A percentile compares a stretch with the other conserved stretches of the same genome.
Conservation (phyloP, 495 filamentous ascomycete genomes). For the Penicillium lagena region DNA sequence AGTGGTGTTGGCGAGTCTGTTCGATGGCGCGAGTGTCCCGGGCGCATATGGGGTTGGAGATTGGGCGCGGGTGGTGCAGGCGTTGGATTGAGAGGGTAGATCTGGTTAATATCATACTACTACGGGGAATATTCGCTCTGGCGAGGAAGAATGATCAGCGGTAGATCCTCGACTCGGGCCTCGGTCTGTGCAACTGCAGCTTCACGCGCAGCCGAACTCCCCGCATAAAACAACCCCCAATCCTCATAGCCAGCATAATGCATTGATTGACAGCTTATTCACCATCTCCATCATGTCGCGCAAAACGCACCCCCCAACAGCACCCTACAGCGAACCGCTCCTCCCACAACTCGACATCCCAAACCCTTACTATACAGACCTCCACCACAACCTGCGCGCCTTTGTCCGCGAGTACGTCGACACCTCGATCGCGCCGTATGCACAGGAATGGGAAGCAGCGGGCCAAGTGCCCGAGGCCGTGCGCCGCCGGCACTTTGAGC, state of each 20-base stretch:
- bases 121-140: too few species aligned
- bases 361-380: conserved; percentile 43
- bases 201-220: too few species aligned
- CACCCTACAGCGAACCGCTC: conserved; percentile 36
- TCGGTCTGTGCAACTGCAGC: too few species aligned
- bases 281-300: conserved; percentile 11
- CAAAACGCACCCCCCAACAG: conserved; percentile 19
- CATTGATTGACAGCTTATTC: conserved; percentile 2
- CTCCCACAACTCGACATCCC: conserved; percentile 31
- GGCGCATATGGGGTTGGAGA: conserved; percentile 35
- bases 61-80: conserved; percentile 42
- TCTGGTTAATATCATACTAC: too few species aligned
- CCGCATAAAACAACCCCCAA: not conserved
- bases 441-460: conserved; percentile 42
- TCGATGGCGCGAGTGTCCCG: conserved; percentile 34
- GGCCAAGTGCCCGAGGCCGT: conserved; percentile 37
- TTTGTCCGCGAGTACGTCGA: conserved; percentile 41
- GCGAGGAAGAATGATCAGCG: too few species aligned
- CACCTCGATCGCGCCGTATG: conserved; percentile 34
- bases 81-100: conserved; percentile 7
- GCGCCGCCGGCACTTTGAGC: conserved; percentile 27
- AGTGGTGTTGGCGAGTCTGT: conserved; percentile 39
- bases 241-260: not conserved
- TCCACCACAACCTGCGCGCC: conserved; percentile 38
- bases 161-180: too few species aligned